Conservation (phyloP, 257 asterid genomes). For the Fraxinus americana region DNA sequence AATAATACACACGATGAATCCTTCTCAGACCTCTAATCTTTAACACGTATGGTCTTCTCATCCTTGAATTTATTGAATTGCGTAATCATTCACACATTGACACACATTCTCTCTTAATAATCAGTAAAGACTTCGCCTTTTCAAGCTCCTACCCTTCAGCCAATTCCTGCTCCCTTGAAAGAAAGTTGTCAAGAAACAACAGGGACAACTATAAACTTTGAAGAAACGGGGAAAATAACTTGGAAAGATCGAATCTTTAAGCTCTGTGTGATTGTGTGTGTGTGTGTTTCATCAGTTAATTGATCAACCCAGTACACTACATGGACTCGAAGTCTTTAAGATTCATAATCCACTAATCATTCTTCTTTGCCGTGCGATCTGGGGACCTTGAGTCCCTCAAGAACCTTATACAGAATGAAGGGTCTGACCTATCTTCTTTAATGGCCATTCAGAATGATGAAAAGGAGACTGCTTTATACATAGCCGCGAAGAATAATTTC, state of each 20-base stretch:
- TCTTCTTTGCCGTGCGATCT: constrained; percentile 74
- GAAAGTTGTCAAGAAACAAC: constrained; percentile 9
- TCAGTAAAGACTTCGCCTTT: constrained; percentile 18
- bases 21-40: not conserved
- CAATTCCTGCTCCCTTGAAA: not conserved
- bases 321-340: constrained; percentile 84
- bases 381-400: constrained; percentile 66
- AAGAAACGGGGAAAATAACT: not conserved
- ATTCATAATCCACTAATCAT: constrained; percentile 87
- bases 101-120: constrained; percentile 11
- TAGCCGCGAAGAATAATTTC: constrained; percentile 74
- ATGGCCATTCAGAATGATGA: constrained; percentile 74
- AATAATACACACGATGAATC: not conserved
- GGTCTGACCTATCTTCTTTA: constrained; percentile 60
- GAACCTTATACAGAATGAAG: constrained; percentile 54
- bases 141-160: not conserved
- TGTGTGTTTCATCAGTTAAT: constrained; percentile 10
- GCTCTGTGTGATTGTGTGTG: not conserved
- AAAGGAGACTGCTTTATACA: constrained; percentile 75
- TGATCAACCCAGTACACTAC: constrained; percentile 21
- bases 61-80: not conserved
- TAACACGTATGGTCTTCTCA: not conserved
- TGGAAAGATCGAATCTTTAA: constrained; percentile 28
- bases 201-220: not conserved
- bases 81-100: not conserved